These are phyloP conservation scores for Bryoglossum gracile DNA, from an alignment of 495 filamentous ascomycete genomes.

Conservation along the genomic window DNA sequence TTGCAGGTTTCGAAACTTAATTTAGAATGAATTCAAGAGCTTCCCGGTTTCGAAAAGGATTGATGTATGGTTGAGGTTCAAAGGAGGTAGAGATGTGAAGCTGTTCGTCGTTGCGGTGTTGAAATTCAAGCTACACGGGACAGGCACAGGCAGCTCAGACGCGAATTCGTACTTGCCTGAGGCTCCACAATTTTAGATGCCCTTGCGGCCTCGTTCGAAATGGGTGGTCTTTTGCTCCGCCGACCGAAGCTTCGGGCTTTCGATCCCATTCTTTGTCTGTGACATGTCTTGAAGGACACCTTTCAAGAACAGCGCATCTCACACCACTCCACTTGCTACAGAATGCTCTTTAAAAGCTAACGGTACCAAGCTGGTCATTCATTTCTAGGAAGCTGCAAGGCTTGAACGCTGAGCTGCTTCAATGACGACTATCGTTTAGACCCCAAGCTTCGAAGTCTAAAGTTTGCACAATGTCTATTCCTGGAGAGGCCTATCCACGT, in stretches of 20 bases:
- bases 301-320: constrained; percentile 3
- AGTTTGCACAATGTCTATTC: constrained; percentile 8
- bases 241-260: too few relatives aligned
- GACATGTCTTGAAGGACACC: constrained; percentile 13
- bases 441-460: not conserved
- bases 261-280: constrained; percentile 15
- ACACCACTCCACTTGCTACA: not conserved
- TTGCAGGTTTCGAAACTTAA: constrained; percentile 2
- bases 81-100: constrained; percentile 13
- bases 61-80: not conserved
- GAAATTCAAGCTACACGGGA: too few relatives aligned
- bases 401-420: constrained; percentile 11
- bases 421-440: constrained; percentile 9
- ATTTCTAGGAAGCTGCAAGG: constrained; percentile 3
- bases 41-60: not conserved
- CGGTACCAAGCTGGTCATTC: constrained; percentile 7
- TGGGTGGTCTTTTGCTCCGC: too few relatives aligned
- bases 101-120: constrained; percentile 1
- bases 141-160: not conserved
- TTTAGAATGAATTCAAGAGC: not conserved
- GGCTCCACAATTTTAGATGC: too few relatives aligned
- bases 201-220: too few relatives aligned
- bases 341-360: constrained; percentile 4
- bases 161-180: not conserved
- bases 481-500: not conserved